These are phyloP conservation scores for Trichosporon coremiiforme DNA, from an alignment of 1,284 basidiomycete species.

Conservation along the genomic window DNA sequence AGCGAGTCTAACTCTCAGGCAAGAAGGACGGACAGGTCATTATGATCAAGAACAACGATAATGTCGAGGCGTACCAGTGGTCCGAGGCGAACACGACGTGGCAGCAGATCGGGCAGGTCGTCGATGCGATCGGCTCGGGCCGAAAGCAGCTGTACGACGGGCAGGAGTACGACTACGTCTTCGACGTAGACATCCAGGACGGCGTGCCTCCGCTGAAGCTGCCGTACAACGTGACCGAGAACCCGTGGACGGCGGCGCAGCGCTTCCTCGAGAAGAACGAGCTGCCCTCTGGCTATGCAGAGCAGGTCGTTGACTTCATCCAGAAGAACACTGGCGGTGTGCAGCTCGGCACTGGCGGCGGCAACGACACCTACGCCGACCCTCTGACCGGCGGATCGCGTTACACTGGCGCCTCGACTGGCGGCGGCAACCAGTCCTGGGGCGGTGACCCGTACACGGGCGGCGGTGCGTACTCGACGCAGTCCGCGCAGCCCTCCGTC, in stretches of 20 bases:
- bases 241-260: conserved; percentile 87
- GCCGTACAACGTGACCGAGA: conserved; percentile 93
- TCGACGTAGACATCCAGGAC: conserved; percentile 94
- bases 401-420: conserved; percentile 56
- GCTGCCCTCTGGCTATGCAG: conserved; percentile 77
- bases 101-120: conserved; percentile 94
- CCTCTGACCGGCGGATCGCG: conserved; percentile 82
- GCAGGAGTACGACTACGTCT: conserved; percentile 97
- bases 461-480: conserved; percentile 41
- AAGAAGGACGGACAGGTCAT: conserved; percentile 89
- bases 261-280: conserved; percentile 84
- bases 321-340: conserved; percentile 83
- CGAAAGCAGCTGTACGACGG: conserved; percentile 87
- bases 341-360: conserved; percentile 62
- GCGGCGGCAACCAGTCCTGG: background rate
- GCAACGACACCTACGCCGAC: conserved; percentile 68
- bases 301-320: conserved; percentile 92
- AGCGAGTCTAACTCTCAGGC: conserved; percentile 60
- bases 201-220: conserved; percentile 90
- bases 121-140: conserved; percentile 84
- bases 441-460: conserved; percentile 29
- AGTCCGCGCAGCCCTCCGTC: conserved; percentile 39
- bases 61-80: conserved; percentile 92
- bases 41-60: conserved; percentile 78
- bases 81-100: conserved; percentile 68